Base-by-base conservation (phyloP, 2,329 filamentous ascomycete species). In the Venturia nashicola region DNA sequence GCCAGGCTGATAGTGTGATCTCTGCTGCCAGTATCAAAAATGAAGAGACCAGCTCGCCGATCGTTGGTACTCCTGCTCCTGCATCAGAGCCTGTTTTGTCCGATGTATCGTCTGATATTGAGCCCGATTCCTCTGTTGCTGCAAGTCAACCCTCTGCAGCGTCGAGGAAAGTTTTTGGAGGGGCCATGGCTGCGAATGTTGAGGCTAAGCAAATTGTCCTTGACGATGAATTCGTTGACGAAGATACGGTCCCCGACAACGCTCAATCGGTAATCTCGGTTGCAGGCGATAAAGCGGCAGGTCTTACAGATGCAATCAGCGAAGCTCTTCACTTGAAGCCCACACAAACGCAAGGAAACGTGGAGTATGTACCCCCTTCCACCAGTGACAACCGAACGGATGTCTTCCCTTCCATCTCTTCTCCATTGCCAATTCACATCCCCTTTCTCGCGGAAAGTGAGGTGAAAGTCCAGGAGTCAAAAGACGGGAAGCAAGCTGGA, bases 141-240 rank as follows among this genome's bases (percentile, higher is more conserved):
- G 16, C 59, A 42, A 54, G 57, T n/a, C 59, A 64, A 27, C 48
- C 64, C 8, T 63, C 64, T 48, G n/a, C 44, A n/a, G 69, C 71
- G n/a, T 74, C 77, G 0, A 77, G 76, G 67, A 83, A 82, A 70
- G 79, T 84, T 39, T 83, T 79, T 69, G 80, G 79, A 69, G 77
- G 82, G 70, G 79, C 80, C 63, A 78, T 81, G 73, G 79, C 82
- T 57, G 77, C 77, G 44, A 71, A 82, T 59, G 76, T 78, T 14
- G 76, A 78, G 63, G 77, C 76, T 5, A 77, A 76, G 43, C 73
- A 76, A 63, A 75, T 78, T 27, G 74, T 82, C 42, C 71, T 79
- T 34, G 64, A 65, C 39, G 55, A 59, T 39, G 57, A 61, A 16
- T 60, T 43, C 42, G 59, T 27, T 8, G 63, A 65, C 40, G 61